Conservation (phyloP, 306 rosid genomes). For the Cucumis melo region DNA sequence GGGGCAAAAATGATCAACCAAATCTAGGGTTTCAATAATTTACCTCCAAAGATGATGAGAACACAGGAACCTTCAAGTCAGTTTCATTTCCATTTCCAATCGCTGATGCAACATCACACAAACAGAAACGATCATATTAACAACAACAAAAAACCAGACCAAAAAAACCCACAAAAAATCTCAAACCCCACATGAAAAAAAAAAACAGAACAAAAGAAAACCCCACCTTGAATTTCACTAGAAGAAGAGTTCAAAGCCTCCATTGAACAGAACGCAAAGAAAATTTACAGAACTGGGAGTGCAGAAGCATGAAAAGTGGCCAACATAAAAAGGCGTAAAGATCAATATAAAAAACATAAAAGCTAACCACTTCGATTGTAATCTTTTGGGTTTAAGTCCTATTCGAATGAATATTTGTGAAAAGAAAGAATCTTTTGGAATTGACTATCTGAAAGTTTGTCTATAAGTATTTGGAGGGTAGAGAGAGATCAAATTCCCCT, state of each 20-base stretch:
- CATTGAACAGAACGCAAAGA: background rate
- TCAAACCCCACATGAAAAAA: background rate
- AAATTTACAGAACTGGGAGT: background rate
- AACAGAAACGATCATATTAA: background rate
- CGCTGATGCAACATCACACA: constrained; percentile 21
- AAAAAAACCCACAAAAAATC: background rate
- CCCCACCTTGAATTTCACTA: background rate
- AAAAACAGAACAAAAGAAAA: background rate
- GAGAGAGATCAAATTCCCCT: background rate
- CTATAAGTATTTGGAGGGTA: background rate
- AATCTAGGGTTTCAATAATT: constrained; percentile 10
- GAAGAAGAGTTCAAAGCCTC: background rate
- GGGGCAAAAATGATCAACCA: background rate
- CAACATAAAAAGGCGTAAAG: background rate
- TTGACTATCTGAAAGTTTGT: background rate
- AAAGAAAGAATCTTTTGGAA: background rate
- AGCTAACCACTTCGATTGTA: background rate
- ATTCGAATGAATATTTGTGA: background rate
- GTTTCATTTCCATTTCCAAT: constrained; percentile 36
- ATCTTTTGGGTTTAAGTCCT: background rate
- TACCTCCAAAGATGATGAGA: constrained; percentile 78
- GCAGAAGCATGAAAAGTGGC: background rate
- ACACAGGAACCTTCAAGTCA: constrained; percentile 53
- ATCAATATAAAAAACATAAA: background rate
- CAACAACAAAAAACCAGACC: background rate